Conservation (phyloP, 805 yeast genomes). For the Yarrowia sp. region DNA sequence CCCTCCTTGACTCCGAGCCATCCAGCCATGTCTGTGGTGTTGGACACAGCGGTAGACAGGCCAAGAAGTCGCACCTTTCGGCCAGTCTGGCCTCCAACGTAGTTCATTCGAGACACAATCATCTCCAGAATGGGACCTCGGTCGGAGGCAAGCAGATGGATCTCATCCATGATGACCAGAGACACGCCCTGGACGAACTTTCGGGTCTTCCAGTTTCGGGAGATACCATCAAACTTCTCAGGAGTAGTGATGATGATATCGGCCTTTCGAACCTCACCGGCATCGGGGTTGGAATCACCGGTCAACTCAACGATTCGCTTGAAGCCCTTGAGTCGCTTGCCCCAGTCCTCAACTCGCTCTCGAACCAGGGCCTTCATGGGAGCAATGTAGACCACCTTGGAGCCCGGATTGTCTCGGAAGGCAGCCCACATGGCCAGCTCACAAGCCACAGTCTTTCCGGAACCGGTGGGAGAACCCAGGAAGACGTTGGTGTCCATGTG, state of each 20-base stretch:
- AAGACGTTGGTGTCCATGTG: slow-evolving; percentile 75
- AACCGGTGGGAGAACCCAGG: slow-evolving; percentile 98
- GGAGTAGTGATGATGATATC: slow-evolving; percentile 81
- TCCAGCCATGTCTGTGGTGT: slow-evolving; percentile 81
- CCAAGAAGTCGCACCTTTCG: slow-evolving; percentile 66
- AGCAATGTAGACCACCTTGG: slow-evolving; percentile 80
- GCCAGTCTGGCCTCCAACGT: slow-evolving; percentile 58
- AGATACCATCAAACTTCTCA: slow-evolving; percentile 83
- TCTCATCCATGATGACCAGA: slow-evolving; percentile 80
- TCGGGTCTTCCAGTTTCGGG: slow-evolving; percentile 81
- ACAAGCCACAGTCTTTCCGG: slow-evolving; percentile 96
- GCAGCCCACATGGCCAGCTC: slow-evolving; percentile 98
- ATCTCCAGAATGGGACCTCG: slow-evolving; percentile 84
- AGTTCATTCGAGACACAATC: slow-evolving; percentile 86
- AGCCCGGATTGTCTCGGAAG: slow-evolving; percentile 71
- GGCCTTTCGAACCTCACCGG: slow-evolving; percentile 61
- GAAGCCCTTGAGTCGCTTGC: slow-evolving; percentile 39
- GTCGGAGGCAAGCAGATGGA: slow-evolving; percentile 78
- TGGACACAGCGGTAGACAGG: slow-evolving; percentile 82
- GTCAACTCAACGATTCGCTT: slow-evolving; percentile 68
- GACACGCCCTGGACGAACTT: slow-evolving; percentile 72
- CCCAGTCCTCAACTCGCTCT: slow-evolving; percentile 84
- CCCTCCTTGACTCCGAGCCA: slow-evolving; percentile 76
- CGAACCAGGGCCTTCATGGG: slow-evolving; percentile 87
- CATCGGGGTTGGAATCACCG: slow-evolving; percentile 78